Evolutionary conservation across 1,139 yeast genomes (phyloP), one percentile per base, ranked within the genome.

Genomic region (Arxiozyma heterogenica): DNA sequence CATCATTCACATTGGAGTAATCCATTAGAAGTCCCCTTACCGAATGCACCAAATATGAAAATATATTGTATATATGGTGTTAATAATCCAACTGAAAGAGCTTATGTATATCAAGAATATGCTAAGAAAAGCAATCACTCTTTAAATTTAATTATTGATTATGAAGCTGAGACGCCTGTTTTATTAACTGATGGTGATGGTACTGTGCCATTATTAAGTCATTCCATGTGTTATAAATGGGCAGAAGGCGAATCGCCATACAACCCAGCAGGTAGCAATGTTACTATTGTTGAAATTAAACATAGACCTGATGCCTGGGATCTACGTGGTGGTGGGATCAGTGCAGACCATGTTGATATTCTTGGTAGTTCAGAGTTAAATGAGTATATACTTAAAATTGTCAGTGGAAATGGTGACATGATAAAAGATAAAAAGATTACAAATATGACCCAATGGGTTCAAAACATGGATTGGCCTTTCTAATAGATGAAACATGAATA

Each of bases 331-430:
- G 98, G 98, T 4, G 95, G 97, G 23, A 87, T 87, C 66, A 93
- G 98, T 1, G 97, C 98, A 0, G 98, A 93, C 64, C 98, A 93
- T 70, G 98, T 93, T 25, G 98, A 94, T 68, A 90, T 93, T 54
- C 75, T 93, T 51, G 98, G 98, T 1, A 83, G 96, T 56, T 90
- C 97, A 0, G 96, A 86, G 66, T 75, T 93, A 67, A 93, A 93
- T 67, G 97, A 93, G 65, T 73, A 91, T 64, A 75, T 93, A 6
- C 74, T 93, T 55, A 79, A 80, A 58, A 91, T 93, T 23, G 97
- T 91, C 3, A 77, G 89, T 49, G 98, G 98, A 0, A 69, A 75
- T 51, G 95, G 94, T 5, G 81, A 80, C 50, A 68, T 73, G 22
- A 86, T 93, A 55, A 73, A 79, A 44, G 83, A 84, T 60, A 74